A percentile compares a stretch with the other conserved stretches of the same genome.
phyloP scores from a whole-genome alignment of 2,329 filamentous ascomycete genomes.

The Calonectria hongkongensis region DNA sequence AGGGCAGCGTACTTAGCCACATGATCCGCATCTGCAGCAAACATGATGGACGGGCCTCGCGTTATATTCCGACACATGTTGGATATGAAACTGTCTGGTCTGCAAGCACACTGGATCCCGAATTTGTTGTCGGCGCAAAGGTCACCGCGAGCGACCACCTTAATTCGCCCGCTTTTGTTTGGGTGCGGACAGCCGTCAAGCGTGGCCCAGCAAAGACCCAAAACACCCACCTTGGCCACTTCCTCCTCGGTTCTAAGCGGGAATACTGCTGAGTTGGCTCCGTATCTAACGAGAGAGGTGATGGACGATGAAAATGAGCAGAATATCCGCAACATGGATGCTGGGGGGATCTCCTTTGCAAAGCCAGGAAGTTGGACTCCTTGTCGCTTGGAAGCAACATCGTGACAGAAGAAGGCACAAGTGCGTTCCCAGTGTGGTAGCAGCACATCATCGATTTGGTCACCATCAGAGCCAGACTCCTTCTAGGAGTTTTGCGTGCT shows the following conservation, averaged over 20 bases:
- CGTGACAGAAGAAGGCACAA: conserved; percentile 1
- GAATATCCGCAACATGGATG: conserved; percentile 10
- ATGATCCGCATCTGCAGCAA: neutral
- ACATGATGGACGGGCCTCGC: neutral
- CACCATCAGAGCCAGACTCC: neutral
- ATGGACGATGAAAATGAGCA: neutral
- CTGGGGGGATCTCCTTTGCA: neutral
- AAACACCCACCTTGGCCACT: neutral
- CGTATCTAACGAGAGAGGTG: no score
- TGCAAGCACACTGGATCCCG: neutral
- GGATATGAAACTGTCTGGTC: neutral
- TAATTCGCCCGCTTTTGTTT: neutral
- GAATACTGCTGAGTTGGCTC: no score
- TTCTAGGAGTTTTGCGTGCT: neutral
- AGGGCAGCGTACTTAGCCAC: neutral
- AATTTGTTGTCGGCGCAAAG: neutral
- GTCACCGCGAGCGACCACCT: no score
- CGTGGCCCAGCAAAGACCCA: neutral
- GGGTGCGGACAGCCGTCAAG: neutral
- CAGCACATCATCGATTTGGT: neutral
- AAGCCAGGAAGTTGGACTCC: conserved; percentile 7
- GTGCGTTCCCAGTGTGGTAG: neutral
- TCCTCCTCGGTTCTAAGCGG: neutral
- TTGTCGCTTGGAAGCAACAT: neutral
- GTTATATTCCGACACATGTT: neutral